Percentiles rank a stretch among this genome's conserved stretches.
These are phyloP conservation scores for Croton setiger DNA, from an alignment of 441 rosid species.

Conservation along the genomic window DNA sequence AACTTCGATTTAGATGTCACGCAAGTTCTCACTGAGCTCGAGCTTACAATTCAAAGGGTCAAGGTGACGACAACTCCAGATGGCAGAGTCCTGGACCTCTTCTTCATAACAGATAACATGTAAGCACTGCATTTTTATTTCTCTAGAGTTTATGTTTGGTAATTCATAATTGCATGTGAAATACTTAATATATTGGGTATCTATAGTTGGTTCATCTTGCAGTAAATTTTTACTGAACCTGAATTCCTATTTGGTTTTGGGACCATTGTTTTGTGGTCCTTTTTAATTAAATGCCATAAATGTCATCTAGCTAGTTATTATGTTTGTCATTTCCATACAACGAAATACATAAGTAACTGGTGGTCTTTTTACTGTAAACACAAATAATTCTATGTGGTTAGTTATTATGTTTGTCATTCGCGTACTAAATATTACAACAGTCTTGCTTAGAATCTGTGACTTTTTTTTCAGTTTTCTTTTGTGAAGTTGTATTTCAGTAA, in stretches of 20 bases:
- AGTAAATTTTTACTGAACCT: not conserved
- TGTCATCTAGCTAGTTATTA: too few relatives aligned
- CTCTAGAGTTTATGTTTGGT: not conserved
- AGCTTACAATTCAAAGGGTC: slow-evolving; percentile 79
- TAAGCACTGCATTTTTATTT: slow-evolving; percentile 29
- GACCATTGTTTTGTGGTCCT: too few relatives aligned
- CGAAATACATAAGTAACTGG: too few relatives aligned
- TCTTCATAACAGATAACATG: slow-evolving; percentile 79
- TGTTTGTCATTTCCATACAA: too few relatives aligned
- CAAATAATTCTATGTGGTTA: not conserved
- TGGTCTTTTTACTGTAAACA: not conserved
- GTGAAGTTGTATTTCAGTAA: not conserved
- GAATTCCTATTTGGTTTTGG: too few relatives aligned
- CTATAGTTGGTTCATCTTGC: not conserved
- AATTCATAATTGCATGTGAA: not conserved
- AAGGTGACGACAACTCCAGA: slow-evolving; percentile 85
- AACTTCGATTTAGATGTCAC: slow-evolving; percentile 56
- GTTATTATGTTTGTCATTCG: not conserved
- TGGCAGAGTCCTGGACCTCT: slow-evolving; percentile 76
- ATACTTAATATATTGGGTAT: not conserved
- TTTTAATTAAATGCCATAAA: too few relatives aligned
- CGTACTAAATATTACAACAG: not conserved
- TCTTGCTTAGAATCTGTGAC: not conserved
- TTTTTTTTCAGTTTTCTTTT: not conserved
- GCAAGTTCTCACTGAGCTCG: slow-evolving; percentile 67